Conservation (phyloP, 1,139 yeast genomes). For the Pichia sp. region DNA sequence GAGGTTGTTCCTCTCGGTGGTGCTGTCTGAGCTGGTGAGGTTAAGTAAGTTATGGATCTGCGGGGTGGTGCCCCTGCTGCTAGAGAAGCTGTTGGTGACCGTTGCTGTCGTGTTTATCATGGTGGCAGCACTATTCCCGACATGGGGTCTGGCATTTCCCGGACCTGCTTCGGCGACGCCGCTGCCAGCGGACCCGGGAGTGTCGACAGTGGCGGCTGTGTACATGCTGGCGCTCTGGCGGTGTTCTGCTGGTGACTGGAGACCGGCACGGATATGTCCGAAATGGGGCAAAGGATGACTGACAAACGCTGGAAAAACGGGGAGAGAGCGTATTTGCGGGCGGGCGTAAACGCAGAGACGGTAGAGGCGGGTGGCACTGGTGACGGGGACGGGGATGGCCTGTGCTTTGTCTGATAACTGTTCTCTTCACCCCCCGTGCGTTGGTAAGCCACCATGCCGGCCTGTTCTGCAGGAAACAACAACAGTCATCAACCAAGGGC, state of each 20-base stretch:
- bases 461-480: neutral
- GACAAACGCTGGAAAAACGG: neutral
- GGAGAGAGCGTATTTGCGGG: neutral
- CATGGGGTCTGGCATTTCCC: neutral
- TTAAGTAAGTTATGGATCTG: neutral
- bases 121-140: neutral
- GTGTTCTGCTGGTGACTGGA: neutral
- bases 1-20: neutral
- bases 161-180: neutral
- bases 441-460: too few relatives aligned
- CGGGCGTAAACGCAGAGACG: neutral
- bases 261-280: too few relatives aligned
- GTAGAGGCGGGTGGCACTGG: neutral
- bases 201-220: neutral
- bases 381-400: too few relatives aligned
- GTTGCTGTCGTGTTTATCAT: neutral
- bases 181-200: neutral
- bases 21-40: conserved; percentile 1
- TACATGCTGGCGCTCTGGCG: neutral
- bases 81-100: neutral
- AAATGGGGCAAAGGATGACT: too few relatives aligned
- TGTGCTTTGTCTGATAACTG: too few relatives aligned
- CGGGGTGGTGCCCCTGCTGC: neutral
- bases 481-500: too few relatives aligned
- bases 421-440: too few relatives aligned